Evolutionary conservation across 257 asterid species (phyloP).

Genomic region (Pogostemon cablin): DNA sequence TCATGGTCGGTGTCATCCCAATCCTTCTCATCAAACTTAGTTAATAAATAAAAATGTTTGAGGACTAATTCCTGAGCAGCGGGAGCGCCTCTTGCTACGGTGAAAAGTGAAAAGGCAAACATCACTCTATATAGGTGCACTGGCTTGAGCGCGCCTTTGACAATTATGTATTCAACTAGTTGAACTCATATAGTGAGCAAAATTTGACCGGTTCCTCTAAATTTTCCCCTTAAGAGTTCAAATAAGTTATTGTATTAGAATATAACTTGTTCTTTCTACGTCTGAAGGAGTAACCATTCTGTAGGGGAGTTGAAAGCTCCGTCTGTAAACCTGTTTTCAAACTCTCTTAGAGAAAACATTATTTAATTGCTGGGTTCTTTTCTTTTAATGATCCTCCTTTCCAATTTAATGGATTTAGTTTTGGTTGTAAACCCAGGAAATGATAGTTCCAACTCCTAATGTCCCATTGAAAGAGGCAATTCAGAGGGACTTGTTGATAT

Average conservation of each 20-base stretch:
- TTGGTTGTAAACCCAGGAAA: conserved; percentile 11
- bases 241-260: background rate
- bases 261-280: background rate
- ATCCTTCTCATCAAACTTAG: too few relatives aligned
- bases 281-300: conserved; percentile 5
- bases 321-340: background rate
- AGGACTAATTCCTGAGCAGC: too few relatives aligned
- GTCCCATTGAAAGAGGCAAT: conserved; percentile 1
- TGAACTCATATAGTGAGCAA: background rate
- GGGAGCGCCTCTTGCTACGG: too few relatives aligned
- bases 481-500: conserved; percentile 6
- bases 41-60: too few relatives aligned
- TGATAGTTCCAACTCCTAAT: background rate
- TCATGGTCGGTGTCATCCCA: too few relatives aligned
- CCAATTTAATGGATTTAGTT: background rate
- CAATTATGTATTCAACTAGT: conserved; percentile 2
- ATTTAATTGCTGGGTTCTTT: background rate
- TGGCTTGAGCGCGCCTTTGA: too few relatives aligned
- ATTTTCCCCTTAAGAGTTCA: background rate
- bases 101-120: too few relatives aligned
- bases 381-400: background rate
- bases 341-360: background rate
- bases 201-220: background rate
- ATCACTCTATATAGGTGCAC: too few relatives aligned
- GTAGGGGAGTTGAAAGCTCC: background rate